These are phyloP conservation scores for Xenosphaeropsis pyriputrescens DNA, from an alignment of 2,329 filamentous ascomycete species.

Conservation along the genomic window DNA sequence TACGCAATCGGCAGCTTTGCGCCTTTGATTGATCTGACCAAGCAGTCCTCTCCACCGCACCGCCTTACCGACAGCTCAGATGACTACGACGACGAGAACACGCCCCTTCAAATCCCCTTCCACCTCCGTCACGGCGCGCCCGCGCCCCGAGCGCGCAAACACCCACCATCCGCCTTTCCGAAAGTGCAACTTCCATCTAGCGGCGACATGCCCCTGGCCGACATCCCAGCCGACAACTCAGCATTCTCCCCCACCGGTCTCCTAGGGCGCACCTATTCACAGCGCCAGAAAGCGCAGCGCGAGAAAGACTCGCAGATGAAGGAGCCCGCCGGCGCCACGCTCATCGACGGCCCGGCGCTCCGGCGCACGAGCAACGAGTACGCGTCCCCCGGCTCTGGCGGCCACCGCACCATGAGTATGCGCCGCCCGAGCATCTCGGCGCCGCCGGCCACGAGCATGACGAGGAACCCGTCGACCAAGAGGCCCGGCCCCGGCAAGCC, in stretches of 20 bases:
- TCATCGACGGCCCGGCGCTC: conserved; percentile 41
- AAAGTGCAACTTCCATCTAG: neutral
- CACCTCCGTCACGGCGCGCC: conserved; percentile 13
- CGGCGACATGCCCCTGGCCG: conserved; percentile 9
- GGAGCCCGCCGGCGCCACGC: conserved; percentile 23
- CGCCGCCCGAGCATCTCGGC: conserved; percentile 14
- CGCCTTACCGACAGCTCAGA: conserved; percentile 2
- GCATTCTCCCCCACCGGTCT: conserved; percentile 30
- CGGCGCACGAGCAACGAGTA: conserved; percentile 24
- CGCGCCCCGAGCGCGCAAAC: conserved; percentile 2
- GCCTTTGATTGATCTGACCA: conserved; percentile 49
- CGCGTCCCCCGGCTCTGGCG: conserved; percentile 16
- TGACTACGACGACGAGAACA: conserved; percentile 13
- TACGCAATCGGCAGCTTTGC: conserved; percentile 55
- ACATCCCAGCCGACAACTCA: neutral
- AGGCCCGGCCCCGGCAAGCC: conserved; percentile 28
- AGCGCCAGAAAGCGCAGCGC: conserved; percentile 22
- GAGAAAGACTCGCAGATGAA: conserved; percentile 13
- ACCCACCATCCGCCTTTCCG: conserved; percentile 8
- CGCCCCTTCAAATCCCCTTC: conserved; percentile 14
- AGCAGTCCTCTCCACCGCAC: conserved; percentile 26
- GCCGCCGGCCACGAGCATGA: conserved; percentile 5
- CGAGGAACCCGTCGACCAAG: conserved; percentile 3
- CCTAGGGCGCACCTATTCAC: conserved; percentile 32
- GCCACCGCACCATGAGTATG: conserved; percentile 10